Base-by-base conservation (phyloP, 1,139 yeast species). In the Sugiyamaella castrensis region DNA sequence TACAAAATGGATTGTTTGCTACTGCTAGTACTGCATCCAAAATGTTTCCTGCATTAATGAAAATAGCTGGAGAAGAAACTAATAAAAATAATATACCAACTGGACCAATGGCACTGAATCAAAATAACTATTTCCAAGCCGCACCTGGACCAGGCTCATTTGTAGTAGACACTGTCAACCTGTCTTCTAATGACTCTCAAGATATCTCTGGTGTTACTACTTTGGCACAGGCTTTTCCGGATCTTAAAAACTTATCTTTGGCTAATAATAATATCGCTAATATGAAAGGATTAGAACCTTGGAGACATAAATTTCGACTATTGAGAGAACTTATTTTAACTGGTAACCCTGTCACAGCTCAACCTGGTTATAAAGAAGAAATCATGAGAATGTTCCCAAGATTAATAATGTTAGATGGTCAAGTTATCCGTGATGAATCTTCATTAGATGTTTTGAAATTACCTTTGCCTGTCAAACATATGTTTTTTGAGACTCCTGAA, bases 1-100 rank as follows among this genome's bases (percentile, higher is more conserved):
- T 70, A 15, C 71, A 77, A 13, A 77, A 77, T 54, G 96, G 96
- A 0, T 72, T 88, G 49, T 81, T 89, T 57, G 76, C 80, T 19
- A 71, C 79, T 13, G 71, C 81, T 0, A 65, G 75, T 4, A 75
- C 80, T 7, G 76, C 82, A 43, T 77, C 94, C 12, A 91, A 91
- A 66, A 83, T 91, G 76, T 89, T 92, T 67, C 87, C 91, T 2
- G 98, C 98, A 0, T 71, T 92, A 57, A 82, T 92, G 88, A 88
- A 86, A 64, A 71, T 94, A 15, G 96, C 96, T 1, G 64, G 70
- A 1, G 73, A 73, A 46, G 78, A 76, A 41, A 62, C 73, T 38
- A 76, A 76, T 40, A 31, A 31, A 31, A 31, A 2, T 31, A 31
- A n/a, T 31, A 5, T 19, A 19, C 24, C 24, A 19, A 19, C 3